Conservation (phyloP, 306 rosid genomes). For the Leucaena leucocephala region DNA sequence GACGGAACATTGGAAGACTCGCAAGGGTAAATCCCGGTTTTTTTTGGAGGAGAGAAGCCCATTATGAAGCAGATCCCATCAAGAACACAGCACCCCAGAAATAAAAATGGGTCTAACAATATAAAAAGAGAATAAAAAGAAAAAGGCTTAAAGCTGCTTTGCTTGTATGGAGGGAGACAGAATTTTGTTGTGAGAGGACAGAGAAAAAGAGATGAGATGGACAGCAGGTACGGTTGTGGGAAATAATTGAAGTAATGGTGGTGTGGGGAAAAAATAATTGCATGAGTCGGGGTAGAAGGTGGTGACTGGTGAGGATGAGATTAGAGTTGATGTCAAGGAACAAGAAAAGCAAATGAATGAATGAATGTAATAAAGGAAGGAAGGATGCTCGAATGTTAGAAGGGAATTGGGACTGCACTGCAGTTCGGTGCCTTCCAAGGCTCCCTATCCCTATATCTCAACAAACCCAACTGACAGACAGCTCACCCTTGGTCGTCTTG, state of each 20-base stretch:
- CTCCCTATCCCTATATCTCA: no score
- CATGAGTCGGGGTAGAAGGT: constrained; percentile 7
- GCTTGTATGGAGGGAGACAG: constrained; percentile 70
- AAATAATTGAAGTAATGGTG: constrained; percentile 28
- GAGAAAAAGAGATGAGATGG: constrained; percentile 1
- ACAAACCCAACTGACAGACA: no score
- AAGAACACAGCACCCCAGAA: constrained; percentile 64
- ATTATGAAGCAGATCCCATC: constrained; percentile 63
- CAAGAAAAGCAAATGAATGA: no score
- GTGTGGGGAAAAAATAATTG: not conserved
- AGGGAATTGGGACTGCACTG: no score
- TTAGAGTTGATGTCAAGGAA: no score
- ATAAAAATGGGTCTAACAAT: not conserved
- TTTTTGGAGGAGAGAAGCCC: constrained; percentile 53
- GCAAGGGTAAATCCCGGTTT: constrained; percentile 42
- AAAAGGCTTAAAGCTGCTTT: constrained; percentile 56
- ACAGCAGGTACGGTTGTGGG: not conserved
- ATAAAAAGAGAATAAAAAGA: constrained; percentile 25
- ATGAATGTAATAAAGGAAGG: no score
- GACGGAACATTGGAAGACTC: constrained; percentile 40
- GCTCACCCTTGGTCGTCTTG: no score
- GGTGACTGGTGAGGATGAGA: no score
- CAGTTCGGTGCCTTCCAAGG: no score
- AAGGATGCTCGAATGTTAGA: no score
- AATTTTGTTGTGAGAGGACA: constrained; percentile 38